Evolutionary conservation across 2,329 filamentous ascomycete species (phyloP).

Genomic region (Cladosporium sp.): DNA sequence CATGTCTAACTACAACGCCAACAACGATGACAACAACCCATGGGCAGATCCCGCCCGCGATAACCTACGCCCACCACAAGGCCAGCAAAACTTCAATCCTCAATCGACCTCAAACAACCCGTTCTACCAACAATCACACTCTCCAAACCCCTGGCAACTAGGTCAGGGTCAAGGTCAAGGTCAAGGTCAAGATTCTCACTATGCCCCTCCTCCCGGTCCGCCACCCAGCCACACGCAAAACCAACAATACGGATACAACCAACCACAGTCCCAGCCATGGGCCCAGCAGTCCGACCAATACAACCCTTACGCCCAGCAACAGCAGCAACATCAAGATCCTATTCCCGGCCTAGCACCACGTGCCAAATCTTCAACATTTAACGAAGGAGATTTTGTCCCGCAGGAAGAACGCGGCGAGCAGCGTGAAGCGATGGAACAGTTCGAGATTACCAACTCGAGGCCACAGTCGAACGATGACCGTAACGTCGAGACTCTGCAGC

Average conservation of each 20-base stretch:
- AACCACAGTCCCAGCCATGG: slow-evolving; percentile 2
- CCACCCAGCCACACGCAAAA: slow-evolving; percentile 3
- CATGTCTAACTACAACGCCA: slow-evolving; percentile 10
- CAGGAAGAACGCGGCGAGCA: slow-evolving; percentile 34
- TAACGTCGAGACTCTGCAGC: slow-evolving; percentile 39
- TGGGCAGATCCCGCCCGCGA: slow-evolving; percentile 12
- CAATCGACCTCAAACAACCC: slow-evolving; percentile 9
- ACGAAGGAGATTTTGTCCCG: slow-evolving; percentile 37
- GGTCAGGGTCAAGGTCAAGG: slow-evolving; percentile 9
- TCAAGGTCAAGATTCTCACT: slow-evolving; percentile 3
- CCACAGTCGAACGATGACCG: slow-evolving; percentile 36
- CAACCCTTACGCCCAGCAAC: not conserved
- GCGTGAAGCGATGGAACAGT: slow-evolving; percentile 39
- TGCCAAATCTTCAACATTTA: slow-evolving; percentile 20
- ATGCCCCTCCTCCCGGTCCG: slow-evolving; percentile 13
- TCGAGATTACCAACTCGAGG: slow-evolving; percentile 39
- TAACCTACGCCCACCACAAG: slow-evolving; percentile 4
- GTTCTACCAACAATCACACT: slow-evolving; percentile 12
- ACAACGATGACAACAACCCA: slow-evolving; percentile 10
- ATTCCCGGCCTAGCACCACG: not conserved
- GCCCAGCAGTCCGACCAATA: not conserved
- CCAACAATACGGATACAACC: slow-evolving; percentile 3
- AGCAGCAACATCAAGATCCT: not conserved
- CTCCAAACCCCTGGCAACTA: slow-evolving; percentile 12
- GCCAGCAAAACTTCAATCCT: not conserved